Percentiles rank a stretch among this genome's conserved stretches.
phyloP scores from a whole-genome alignment of 1,284 basidiomycete species.

The Ceratobasidium sp. region DNA sequence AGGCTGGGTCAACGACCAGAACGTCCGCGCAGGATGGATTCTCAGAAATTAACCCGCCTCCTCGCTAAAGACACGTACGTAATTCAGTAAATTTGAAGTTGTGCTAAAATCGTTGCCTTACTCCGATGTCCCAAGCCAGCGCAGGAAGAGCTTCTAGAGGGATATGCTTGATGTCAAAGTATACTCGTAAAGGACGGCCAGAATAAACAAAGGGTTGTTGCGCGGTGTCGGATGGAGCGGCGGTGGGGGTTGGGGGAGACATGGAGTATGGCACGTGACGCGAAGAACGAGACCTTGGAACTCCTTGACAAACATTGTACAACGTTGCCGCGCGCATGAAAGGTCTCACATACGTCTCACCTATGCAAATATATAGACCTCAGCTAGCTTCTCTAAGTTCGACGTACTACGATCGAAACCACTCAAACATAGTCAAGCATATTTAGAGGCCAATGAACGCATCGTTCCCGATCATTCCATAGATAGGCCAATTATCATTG shows the following conservation, averaged over 20 bases:
- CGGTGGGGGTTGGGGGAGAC: not conserved
- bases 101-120: not conserved
- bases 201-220: not conserved
- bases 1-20: constrained; percentile 28
- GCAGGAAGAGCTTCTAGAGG: not conserved
- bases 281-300: too few relatives aligned
- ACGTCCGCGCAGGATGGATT: constrained; percentile 7
- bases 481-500: too few relatives aligned
- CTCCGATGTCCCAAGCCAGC: constrained; percentile 13
- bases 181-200: constrained; percentile 17
- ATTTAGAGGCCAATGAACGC: too few relatives aligned
- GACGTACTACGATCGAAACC: too few relatives aligned
- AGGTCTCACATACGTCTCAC: too few relatives aligned
- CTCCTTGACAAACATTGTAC: too few relatives aligned
- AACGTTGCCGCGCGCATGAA: too few relatives aligned
- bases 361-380: too few relatives aligned
- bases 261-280: too few relatives aligned
- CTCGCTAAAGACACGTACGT: not conserved
- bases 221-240: not conserved
- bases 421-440: too few relatives aligned
- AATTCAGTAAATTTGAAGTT: not conserved
- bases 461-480: too few relatives aligned
- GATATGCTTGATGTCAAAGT: constrained; percentile 24
- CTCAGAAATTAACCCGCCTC: not conserved
- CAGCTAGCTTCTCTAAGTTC: too few relatives aligned